Evolutionary conservation across 495 filamentous ascomycete genomes (phyloP), one percentile per base, ranked within the genome.

Genomic region (Trichoderma virens): DNA sequence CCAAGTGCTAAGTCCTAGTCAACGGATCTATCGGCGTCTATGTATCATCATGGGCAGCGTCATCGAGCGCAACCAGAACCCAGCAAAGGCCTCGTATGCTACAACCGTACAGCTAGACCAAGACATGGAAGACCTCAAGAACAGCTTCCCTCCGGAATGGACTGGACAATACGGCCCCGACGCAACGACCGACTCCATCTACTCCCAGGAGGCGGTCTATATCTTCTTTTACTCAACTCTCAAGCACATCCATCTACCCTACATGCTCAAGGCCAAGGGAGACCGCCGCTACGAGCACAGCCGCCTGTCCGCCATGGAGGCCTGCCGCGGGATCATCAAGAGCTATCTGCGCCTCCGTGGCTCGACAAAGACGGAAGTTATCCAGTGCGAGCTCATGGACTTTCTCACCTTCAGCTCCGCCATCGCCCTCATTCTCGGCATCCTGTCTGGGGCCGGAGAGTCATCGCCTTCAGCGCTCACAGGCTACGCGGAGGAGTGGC

Each of bases 261-360:
- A 28, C 16, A 56, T 56, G 51, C 51, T 56, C 11, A 27, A 30
- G 25, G 23, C 51, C 25, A 27, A 18, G 25, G 1, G 9, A 20
- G 51, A 56, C 25, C 51, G 51, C 3, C 51, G 51, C 51, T 56
- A 56, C 51, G 51, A 56, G 11, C 51, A 56, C 25, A 56, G 51
- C 51, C 51, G 51, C 2, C 25, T 56, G 23, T 28, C 51, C 51
- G 13, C 51, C 7, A 28, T 56, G 51, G 51, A 56, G 9, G 51
- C 51, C 25, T 56, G 51, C 20, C 51, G 51, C 1, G 51, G n/a
- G 51, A 20, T 56, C 51, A 27, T 56, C 3, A 56, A 30, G 2
- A n/a, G 4, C 23, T 56, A 56, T 30, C 51, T 56, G 1, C 23
- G 23, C 25, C 23, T 56, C 20, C 23, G 51, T 14, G 25, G 51